These are phyloP conservation scores for Tremella yokohamensis DNA, from an alignment of 768 basidiomycete species.

Conservation along the genomic window DNA sequence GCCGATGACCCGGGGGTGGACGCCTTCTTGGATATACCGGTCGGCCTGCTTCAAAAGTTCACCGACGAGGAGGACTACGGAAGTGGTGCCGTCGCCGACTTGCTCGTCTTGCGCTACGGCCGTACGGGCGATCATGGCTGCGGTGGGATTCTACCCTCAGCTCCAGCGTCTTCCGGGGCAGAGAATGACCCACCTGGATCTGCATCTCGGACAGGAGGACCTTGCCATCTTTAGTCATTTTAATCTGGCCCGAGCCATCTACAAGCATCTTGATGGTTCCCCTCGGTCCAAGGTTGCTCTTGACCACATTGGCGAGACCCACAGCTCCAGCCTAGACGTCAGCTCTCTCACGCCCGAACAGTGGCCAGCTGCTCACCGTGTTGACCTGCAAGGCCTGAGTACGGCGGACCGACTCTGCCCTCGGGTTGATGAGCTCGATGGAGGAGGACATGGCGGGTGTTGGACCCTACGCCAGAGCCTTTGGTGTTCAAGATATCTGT, in stretches of 20 bases:
- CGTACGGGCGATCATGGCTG: conserved; percentile 97
- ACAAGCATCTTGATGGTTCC: conserved; percentile 99
- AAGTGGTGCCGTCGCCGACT: conserved; percentile 97
- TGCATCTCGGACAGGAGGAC: conserved; percentile 99
- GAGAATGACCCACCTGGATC: conserved; percentile 57
- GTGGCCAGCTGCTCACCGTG: conserved; percentile 29
- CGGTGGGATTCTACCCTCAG: conserved; percentile 70
- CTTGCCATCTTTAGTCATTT: conserved; percentile 99
- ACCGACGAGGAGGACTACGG: conserved; percentile 90
- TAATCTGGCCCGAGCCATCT: conserved; percentile 91
- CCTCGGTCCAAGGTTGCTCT: conserved; percentile 91
- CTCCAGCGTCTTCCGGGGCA: conserved; percentile 24
- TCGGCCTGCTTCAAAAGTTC: conserved; percentile 96
- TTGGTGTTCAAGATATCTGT: no score
- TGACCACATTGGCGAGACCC: conserved; percentile 95
- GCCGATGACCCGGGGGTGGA: conserved; percentile 91
- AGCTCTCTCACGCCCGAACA: neutral
- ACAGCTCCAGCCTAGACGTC: conserved; percentile 72
- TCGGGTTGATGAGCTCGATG: conserved; percentile 91
- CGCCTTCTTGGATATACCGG: conserved; percentile 95
- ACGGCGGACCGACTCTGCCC: conserved; percentile 86
- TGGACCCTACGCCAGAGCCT: neutral
- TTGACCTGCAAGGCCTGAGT: conserved; percentile 85
- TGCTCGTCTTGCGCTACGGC: conserved; percentile 98
- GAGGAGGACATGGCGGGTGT: conserved; percentile 34